These are phyloP conservation scores for Zymoseptoria tritici DNA, from an alignment of 2,329 filamentous ascomycete species.

Conservation along the genomic window DNA sequence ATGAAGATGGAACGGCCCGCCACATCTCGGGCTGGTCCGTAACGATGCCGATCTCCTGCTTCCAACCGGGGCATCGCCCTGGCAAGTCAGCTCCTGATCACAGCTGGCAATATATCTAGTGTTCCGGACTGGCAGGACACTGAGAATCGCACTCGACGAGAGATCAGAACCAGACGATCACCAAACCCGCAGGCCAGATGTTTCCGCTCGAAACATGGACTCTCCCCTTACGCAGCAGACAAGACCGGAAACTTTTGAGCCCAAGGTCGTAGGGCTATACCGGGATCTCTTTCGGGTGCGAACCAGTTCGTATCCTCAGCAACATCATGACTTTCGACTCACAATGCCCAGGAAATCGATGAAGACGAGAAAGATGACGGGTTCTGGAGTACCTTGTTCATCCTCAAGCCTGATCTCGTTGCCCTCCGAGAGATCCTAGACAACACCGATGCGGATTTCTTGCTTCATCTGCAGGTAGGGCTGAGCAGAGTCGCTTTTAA, in stretches of 20 bases:
- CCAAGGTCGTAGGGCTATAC: slow-evolving; percentile 89
- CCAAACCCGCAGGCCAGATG: not conserved
- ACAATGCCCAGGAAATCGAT: slow-evolving; percentile 47
- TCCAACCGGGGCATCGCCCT: not conserved
- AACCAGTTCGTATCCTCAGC: not conserved
- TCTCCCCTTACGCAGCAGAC: slow-evolving; percentile 91
- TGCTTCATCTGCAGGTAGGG: slow-evolving; percentile 63
- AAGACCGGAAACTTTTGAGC: slow-evolving; percentile 83
- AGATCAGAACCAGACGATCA: not conserved
- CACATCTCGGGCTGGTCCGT: not conserved
- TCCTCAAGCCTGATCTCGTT: slow-evolving; percentile 69
- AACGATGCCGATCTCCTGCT: not conserved
- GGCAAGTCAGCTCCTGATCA: not conserved
- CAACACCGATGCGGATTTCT: slow-evolving; percentile 62
- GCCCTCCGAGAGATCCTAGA: slow-evolving; percentile 63
- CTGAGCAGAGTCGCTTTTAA: not conserved
- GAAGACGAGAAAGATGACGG: slow-evolving; percentile 69
- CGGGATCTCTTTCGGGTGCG: slow-evolving; percentile 64
- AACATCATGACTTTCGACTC: not conserved
- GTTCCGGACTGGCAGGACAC: not conserved
- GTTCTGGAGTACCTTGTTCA: slow-evolving; percentile 95
- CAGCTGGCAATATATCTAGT: not conserved
- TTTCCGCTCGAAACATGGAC: slow-evolving; percentile 59
- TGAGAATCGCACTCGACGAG: not conserved
- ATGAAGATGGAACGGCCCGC: not conserved